Evolutionary conservation across 257 asterid species (phyloP), one percentile per base, ranked within the genome.

Genomic region (Ligustrum vulgare): DNA sequence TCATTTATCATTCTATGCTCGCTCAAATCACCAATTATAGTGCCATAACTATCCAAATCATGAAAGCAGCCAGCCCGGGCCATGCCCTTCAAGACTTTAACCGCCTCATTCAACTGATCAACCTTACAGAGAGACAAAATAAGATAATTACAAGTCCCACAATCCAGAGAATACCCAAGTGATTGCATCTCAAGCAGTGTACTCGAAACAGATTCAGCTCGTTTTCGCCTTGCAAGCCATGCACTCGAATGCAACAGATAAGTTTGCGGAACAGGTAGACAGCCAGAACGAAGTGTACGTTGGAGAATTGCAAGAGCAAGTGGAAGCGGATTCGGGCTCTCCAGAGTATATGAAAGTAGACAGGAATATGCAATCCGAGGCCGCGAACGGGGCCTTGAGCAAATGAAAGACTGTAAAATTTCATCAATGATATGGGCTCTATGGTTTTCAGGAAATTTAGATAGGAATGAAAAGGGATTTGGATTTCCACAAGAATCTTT

Each of bases 91-190:
- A 92, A 73, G 65, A 92, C 89, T 54, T 72, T 43, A 36, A 71
- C 49, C 2, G 91, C 99, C 80, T 92, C 97, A 9, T 70, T 79
- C 34, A 85, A n/a, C 45, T 70, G 87, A 79, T 84, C 89, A 45
- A 87, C 84, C 80, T 88, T 91, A 85, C 98, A 89, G 22, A 94
- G 94, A 0, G 98, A 91, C 54, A 78, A 80, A 67, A 92, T 87
- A 20, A 94, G 89, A 74, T 86, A 91, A 67, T 86, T 92, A 80
- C 97, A 92, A 12, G 93, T 89, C 60, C 95, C 95, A 62, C 80
- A 77, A 43, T 94, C 97, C 0, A 88, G 92, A 37, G 82, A 77
- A 80, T 89, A 92, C 28, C 97, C 98, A 8, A 89, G 79, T 1
- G 86, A 77, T n/a, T 70, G 72, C 97, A 91, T 88, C 74, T 85